A percentile compares a stretch with the other conserved stretches of the same genome.
Evolutionary conservation across 2,329 filamentous ascomycete genomes (phyloP).

Genomic region (Arthrobotrys musiformis): DNA sequence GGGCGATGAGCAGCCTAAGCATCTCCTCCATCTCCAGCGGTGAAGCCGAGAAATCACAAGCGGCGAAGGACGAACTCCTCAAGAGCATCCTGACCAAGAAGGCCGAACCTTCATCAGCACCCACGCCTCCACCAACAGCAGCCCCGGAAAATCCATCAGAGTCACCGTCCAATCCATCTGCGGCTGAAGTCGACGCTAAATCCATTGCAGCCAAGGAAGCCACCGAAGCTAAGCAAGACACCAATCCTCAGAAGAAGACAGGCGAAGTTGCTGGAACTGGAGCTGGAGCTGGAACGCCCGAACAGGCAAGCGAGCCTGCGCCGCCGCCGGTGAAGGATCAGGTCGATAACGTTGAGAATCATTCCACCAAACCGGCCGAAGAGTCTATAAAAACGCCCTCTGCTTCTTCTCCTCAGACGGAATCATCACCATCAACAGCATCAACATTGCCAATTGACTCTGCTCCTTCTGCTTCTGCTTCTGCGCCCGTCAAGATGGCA

Average conservation of each 20-base stretch:
- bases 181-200: slow-evolving; percentile 2
- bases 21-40: slow-evolving; percentile 49
- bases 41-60: slow-evolving; percentile 49
- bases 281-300: background rate
- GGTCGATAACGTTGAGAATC: slow-evolving; percentile 20
- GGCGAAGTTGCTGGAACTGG: slow-evolving; percentile 24
- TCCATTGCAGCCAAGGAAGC: background rate
- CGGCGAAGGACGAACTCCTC: slow-evolving; percentile 46
- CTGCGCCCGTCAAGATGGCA: too few species aligned
- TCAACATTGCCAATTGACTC: slow-evolving; percentile 1
- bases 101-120: background rate
- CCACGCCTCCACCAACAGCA: background rate
- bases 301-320: slow-evolving; percentile 28
- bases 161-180: background rate
- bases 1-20: slow-evolving; percentile 41
- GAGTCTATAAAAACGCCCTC: slow-evolving; percentile 29
- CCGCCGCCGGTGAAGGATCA: slow-evolving; percentile 33
- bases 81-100: slow-evolving; percentile 51
- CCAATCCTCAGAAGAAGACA: too few species aligned
- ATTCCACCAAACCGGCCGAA: background rate
- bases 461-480: background rate
- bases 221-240: background rate
- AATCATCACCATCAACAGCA: too few species aligned
- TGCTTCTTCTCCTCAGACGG: background rate
- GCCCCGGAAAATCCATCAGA: background rate